Evolutionary conservation across 176 grass and related monocot species (phyloP), one percentile per base, ranked within the genome.

Genomic region (Phyllostachys edulis): DNA sequence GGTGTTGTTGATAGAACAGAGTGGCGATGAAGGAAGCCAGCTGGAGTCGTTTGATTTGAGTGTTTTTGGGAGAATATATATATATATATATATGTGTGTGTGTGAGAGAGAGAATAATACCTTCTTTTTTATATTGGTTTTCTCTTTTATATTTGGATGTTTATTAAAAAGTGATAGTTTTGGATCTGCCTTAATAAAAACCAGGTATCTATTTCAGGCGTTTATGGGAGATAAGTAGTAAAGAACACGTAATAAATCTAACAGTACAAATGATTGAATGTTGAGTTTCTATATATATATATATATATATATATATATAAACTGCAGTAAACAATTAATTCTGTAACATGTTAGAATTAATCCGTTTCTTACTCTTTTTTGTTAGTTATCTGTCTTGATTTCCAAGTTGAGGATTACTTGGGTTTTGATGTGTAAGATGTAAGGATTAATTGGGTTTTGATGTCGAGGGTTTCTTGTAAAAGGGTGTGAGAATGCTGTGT

Each of bases 21-120:
- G 54, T 41, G 61, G 60, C 65, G 82, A 29, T 36, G 74, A 45
- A 85, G 23, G 69, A 41, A 69, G 39, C n/a, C 82, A 76, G 82
- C 82, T 67, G 71, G 82, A 76, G 20, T 13, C 37, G 63, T 47
- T 23, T 4, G 8, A 16, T 69, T 69, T 57, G 16, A 85, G 47
- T 67, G 0, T 29, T 29, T 67, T 39, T 21, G 1, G 7, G 13
- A 23, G 1, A 1, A 29, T 29, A 29, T 29, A 29, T 29, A 29
- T 29, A 29, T 29, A 29, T 29, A n/a, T n/a, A n/a, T n/a, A n/a
- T n/a, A n/a, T n/a, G n/a, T n/a, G n/a, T n/a, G n/a, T n/a, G n/a
- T n/a, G n/a, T n/a, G n/a, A n/a, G n/a, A n/a, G n/a, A n/a, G n/a
- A n/a, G 29, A 29, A 29, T 29, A 29, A 29, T 29, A 29, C 1